Percentiles rank a stretch among this genome's conserved stretches.
phyloP scores from a whole-genome alignment of 768 basidiomycete genomes.

The Galerina sulciceps region DNA sequence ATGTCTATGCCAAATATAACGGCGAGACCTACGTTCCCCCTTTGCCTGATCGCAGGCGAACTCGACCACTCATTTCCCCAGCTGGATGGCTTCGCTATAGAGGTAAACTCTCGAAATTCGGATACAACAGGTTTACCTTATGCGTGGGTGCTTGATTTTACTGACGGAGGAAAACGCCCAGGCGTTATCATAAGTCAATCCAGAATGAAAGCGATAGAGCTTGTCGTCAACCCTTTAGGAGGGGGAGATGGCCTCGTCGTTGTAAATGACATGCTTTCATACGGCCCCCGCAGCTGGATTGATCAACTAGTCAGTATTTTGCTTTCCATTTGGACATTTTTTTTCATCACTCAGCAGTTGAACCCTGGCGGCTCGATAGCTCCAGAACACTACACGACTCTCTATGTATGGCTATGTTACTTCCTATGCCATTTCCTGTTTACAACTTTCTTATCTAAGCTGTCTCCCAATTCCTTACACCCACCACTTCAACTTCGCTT shows the following conservation, averaged over 20 bases:
- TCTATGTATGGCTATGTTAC: constrained; percentile 55
- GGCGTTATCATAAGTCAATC: constrained; percentile 78
- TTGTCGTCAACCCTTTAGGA: constrained; percentile 60
- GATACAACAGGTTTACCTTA: constrained; percentile 28
- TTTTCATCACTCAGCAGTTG: constrained; percentile 43
- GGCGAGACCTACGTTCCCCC: constrained; percentile 57
- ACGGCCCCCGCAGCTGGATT: constrained; percentile 64
- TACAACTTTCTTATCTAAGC: constrained; percentile 39
- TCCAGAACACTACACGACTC: constrained; percentile 67
- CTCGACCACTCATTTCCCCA: constrained; percentile 60
- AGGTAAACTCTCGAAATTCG: constrained; percentile 10
- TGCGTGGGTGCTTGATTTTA: constrained; percentile 78
- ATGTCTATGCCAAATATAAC: constrained; percentile 50
- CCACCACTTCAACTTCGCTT: constrained; percentile 74
- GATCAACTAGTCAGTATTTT: constrained; percentile 58
- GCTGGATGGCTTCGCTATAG: constrained; percentile 29
- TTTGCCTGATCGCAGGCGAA: constrained; percentile 46
- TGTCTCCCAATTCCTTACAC: constrained; percentile 66
- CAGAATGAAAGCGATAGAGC: constrained; percentile 74
- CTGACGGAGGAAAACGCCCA: constrained; percentile 48
- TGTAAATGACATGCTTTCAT: constrained; percentile 45
- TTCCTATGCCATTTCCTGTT: background rate
- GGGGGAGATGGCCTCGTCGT: constrained; percentile 41
- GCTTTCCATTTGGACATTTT: background rate
- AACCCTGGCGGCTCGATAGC: constrained; percentile 51